Percentiles rank a stretch among this genome's conserved stretches.
These are phyloP conservation scores for Xylariales sp. DNA, from an alignment of 2,329 filamentous ascomycete genomes.

Conservation along the genomic window DNA sequence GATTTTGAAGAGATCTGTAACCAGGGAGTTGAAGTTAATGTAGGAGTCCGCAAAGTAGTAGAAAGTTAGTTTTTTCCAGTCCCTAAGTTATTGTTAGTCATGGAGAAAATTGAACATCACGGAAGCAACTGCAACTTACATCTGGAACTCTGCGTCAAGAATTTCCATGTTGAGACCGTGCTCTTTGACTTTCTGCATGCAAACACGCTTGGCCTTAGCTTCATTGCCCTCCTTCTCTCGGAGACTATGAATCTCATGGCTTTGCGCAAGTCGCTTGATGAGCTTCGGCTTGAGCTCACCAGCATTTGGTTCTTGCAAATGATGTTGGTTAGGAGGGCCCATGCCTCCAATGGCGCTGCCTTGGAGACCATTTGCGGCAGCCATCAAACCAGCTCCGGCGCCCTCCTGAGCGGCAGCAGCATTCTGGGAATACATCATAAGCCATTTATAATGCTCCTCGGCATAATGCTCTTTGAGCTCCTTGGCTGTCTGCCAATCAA, in stretches of 20 bases:
- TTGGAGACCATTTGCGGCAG: constrained; percentile 58
- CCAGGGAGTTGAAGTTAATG: constrained; percentile 97
- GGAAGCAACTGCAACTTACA: too few species aligned
- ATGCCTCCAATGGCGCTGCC: constrained; percentile 73
- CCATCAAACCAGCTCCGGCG: constrained; percentile 55
- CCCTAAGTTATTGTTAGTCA: constrained; percentile 42
- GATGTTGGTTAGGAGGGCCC: constrained; percentile 70
- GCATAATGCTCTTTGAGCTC: constrained; percentile 87
- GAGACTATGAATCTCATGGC: constrained; percentile 82
- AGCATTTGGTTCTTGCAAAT: constrained; percentile 64
- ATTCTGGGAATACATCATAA: constrained; percentile 96
- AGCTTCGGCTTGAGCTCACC: constrained; percentile 90
- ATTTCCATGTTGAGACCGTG: constrained; percentile 98
- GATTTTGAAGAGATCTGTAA: constrained; percentile 97
- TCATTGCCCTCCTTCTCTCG: constrained; percentile 97
- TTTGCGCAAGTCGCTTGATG: constrained; percentile 90
- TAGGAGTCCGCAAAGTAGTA: constrained; percentile 98
- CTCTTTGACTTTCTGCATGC: constrained; percentile 93
- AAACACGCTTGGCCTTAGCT: constrained; percentile 93
- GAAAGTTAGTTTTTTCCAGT: constrained; percentile 98
- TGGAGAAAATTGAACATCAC: constrained; percentile 1
- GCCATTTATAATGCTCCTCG: constrained; percentile 95
- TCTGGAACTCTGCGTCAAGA: constrained; percentile 95
- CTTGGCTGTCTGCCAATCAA: constrained; percentile 83
- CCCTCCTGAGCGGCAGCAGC: constrained; percentile 60